A percentile compares a stretch with the other conserved stretches of the same genome.
These are phyloP conservation scores for Domatiomyces globalis DNA, from an alignment of 2,329 filamentous ascomycete genomes.

Conservation along the genomic window DNA sequence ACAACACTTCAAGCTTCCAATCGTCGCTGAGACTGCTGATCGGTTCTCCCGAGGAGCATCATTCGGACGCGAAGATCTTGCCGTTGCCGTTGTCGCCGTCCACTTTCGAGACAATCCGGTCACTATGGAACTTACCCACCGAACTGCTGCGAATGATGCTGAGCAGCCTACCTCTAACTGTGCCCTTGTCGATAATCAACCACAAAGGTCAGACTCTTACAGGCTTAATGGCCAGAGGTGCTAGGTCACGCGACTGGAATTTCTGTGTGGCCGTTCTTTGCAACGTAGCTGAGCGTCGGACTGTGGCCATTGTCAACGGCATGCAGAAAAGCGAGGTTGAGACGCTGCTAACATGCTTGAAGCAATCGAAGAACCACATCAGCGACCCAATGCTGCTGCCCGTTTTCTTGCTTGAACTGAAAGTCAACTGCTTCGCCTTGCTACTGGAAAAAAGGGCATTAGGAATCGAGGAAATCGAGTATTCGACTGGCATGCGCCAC, in stretches of 20 bases:
- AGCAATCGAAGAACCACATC: conserved; percentile 1
- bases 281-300: conserved; percentile 1
- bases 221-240: conserved; percentile 5
- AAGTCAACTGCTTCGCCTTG: conserved; percentile 9
- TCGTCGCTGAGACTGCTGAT: conserved; percentile 1
- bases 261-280: conserved; percentile 7
- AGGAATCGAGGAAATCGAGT: conserved; percentile 9
- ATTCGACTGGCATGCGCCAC: conserved; percentile 9
- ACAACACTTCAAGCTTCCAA: not conserved
- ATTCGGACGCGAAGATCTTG: conserved; percentile 6
- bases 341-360: conserved; percentile 3
- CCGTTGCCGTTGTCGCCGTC: conserved; percentile 5
- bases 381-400: conserved; percentile 6
- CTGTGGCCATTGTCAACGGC: conserved; percentile 5
- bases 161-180: conserved; percentile 6
- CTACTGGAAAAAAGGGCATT: conserved; percentile 6
- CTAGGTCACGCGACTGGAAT: conserved; percentile 10
- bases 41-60: conserved; percentile 6
- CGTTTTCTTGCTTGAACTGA: conserved; percentile 7
- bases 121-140: conserved; percentile 3
- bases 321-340: conserved; percentile 6
- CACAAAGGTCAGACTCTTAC: not conserved
- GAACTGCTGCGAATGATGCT: conserved; percentile 10
- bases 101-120: conserved; percentile 6
- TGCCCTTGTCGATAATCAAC: not conserved